phyloP scores from a whole-genome alignment of 306 rosid genomes.

The Purshia tridentata region DNA sequence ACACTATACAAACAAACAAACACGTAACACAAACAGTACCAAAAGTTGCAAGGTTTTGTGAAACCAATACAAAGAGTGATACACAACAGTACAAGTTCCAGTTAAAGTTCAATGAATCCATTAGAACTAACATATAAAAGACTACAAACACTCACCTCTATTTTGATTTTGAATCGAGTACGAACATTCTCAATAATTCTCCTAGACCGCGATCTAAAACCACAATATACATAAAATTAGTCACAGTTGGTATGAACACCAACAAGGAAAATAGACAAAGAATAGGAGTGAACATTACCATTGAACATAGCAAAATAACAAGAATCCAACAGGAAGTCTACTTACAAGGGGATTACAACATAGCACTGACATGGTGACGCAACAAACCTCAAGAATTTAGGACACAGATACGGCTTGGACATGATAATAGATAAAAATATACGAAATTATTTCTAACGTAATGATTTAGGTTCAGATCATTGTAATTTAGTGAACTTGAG shows the following conservation, averaged over 20 bases:
- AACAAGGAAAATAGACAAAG: conserved; percentile 16
- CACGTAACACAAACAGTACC: not conserved
- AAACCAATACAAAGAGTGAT: not conserved
- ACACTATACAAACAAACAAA: not conserved
- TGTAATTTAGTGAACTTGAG: too few species aligned
- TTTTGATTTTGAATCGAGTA: conserved; percentile 61
- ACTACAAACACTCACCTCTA: conserved; percentile 55
- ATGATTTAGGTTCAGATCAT: too few species aligned
- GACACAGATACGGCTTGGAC: too few species aligned
- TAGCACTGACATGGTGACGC: too few species aligned
- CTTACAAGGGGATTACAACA: not conserved
- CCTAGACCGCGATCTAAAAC: conserved; percentile 70
- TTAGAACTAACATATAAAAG: conserved; percentile 2
- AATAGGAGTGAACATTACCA: not conserved
- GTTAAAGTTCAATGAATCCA: conserved; percentile 7
- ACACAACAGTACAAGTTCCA: not conserved
- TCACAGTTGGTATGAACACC: conserved; percentile 19
- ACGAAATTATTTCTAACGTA: too few species aligned
- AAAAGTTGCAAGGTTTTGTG: not conserved
- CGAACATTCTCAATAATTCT: conserved; percentile 66
- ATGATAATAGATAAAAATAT: too few species aligned
- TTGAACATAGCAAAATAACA: not conserved
- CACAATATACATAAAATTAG: conserved; percentile 7
- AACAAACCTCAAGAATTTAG: too few species aligned
- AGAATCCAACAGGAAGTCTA: not conserved